phyloP scores from a whole-genome alignment of 2,329 filamentous ascomycete genomes.

The Aspergillus hortae region DNA sequence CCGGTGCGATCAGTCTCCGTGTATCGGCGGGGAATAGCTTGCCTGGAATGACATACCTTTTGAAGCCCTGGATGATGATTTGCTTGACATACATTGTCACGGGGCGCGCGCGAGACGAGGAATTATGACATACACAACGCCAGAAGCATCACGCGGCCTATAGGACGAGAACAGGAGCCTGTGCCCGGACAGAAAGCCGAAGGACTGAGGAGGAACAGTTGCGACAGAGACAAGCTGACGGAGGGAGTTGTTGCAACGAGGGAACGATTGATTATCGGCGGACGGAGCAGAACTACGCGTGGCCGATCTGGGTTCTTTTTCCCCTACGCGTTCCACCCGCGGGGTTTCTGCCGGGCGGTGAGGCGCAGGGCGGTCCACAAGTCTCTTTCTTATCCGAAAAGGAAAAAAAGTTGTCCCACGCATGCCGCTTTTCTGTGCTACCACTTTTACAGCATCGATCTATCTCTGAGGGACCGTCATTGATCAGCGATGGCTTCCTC shows the following conservation, averaged over 20 bases:
- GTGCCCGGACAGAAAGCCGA: background rate
- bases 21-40: background rate
- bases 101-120: slow-evolving; percentile 26
- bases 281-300: slow-evolving; percentile 19
- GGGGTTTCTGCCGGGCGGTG: slow-evolving; percentile 39
- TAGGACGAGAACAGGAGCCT: slow-evolving; percentile 6
- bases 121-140: slow-evolving; percentile 19
- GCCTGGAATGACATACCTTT: slow-evolving; percentile 63
- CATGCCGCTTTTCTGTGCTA: slow-evolving; percentile 15
- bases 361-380: slow-evolving; percentile 14
- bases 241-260: background rate
- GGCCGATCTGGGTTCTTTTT: slow-evolving; percentile 13
- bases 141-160: slow-evolving; percentile 28
- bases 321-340: slow-evolving; percentile 21
- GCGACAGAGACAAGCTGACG: slow-evolving; percentile 1
- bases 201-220: background rate
- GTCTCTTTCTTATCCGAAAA: background rate
- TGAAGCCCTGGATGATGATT: slow-evolving; percentile 99
- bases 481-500: slow-evolving; percentile 23
- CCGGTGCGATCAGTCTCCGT: background rate
- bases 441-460: background rate
- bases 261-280: slow-evolving; percentile 8
- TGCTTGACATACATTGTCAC: slow-evolving; percentile 94
- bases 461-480: too few relatives aligned
- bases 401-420: slow-evolving; percentile 6